Base-by-base conservation (phyloP, 1,284 basidiomycete species). In the Taiwanofungus camphoratus region DNA sequence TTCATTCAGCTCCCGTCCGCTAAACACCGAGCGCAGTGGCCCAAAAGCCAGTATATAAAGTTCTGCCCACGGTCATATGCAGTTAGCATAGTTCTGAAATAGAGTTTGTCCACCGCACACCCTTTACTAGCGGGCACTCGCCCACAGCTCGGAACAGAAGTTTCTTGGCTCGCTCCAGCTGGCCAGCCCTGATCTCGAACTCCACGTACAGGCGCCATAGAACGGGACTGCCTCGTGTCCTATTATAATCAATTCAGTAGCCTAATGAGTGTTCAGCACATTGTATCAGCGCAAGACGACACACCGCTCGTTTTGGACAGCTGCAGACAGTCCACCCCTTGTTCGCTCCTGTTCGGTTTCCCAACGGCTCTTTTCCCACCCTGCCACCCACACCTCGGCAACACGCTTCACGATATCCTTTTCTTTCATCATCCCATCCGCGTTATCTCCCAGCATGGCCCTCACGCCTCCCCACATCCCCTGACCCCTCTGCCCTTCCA, bases 31-130 rank as follows among this genome's bases (percentile, higher is more conserved):
- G 23, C 90, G 76, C 31, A 96, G 66, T 0, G 78, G 71, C 4
- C 80, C 77, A 64, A 95, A 96, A 4, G 92, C 88, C 16, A 92
- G 58, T 43, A 97, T 69, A 71, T 95, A 94, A 39, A 96, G 65
- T 29, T 84, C 92, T 95, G 61, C 44, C 20, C 39, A 40, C 40
- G 37, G 34, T 39, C 39, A 41, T 52, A 24, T 52, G 41, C 39
- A 45, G 37, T 48, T 13, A 50, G 36, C 42, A 33, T 21, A 27
- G 11, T 35, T 40, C 31, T 37, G 11, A 44, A 32, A 33, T 31
- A 45, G 26, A 36, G 40, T 41, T 42, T 22, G 24, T 16, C 23
- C 30, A 39, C 29, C 42, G 34, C 34, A 24, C 27, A 87, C 90
- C 86, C 74, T 92, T 92, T 12, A 71, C 71, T 46, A 89, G 68